Percentiles rank a stretch among this genome's conserved stretches.
phyloP scores from a whole-genome alignment of 371 early-diverging fungal genomes.

The Circinella minor region DNA sequence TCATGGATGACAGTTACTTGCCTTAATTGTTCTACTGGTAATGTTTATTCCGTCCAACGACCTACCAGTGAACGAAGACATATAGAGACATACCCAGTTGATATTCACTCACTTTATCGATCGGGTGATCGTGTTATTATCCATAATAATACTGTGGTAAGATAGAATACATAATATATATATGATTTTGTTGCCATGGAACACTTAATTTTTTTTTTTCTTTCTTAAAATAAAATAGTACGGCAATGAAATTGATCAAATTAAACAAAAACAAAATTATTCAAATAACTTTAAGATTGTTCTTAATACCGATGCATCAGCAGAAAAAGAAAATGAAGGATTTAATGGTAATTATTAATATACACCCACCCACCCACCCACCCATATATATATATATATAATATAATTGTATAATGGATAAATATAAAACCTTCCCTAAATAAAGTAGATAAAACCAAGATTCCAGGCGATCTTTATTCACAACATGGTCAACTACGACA shows the following conservation, averaged over 20 bases:
- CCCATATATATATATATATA: too few species aligned
- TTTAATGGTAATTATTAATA: background rate
- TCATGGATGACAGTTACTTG: slow-evolving; percentile 40
- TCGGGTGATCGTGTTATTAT: slow-evolving; percentile 29
- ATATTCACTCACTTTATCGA: slow-evolving; percentile 11
- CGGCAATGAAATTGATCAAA: slow-evolving; percentile 22
- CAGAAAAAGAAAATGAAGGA: slow-evolving; percentile 1
- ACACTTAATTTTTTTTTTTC: background rate
- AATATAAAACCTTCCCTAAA: background rate
- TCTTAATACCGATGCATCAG: slow-evolving; percentile 21
- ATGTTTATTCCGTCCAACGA: slow-evolving; percentile 38
- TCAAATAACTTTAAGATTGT: slow-evolving; percentile 34
- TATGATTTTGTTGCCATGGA: background rate
- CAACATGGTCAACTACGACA: slow-evolving; percentile 31
- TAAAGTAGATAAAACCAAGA: background rate
- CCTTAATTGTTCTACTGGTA: slow-evolving; percentile 35
- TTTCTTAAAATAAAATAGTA: slow-evolving; percentile 15
- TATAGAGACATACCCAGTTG: slow-evolving; percentile 18
- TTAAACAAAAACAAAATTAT: slow-evolving; percentile 23
- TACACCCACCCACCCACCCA: too few species aligned
- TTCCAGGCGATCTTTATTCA: slow-evolving; percentile 23
- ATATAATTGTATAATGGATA: too few species aligned
- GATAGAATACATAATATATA: background rate
- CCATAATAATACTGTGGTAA: slow-evolving; percentile 21
- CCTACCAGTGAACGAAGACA: background rate